These are phyloP conservation scores for Linnemannia schmuckeri DNA, from an alignment of 192 early-diverging fungal genomes.

Conservation along the genomic window DNA sequence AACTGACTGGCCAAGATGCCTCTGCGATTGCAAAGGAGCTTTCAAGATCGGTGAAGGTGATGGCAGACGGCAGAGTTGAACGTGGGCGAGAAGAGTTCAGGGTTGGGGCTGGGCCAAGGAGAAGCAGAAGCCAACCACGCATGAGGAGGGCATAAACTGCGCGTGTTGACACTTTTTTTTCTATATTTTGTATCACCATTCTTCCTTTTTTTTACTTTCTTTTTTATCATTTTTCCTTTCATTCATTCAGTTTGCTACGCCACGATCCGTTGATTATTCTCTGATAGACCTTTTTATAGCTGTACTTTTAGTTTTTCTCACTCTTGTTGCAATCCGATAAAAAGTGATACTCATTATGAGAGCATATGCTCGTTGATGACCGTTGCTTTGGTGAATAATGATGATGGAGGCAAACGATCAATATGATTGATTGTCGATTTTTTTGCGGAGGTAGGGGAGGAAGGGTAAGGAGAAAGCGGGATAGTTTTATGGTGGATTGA, in stretches of 20 bases:
- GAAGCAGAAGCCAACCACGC: neutral
- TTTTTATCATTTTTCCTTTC: neutral
- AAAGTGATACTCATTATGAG: neutral
- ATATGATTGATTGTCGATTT: neutral
- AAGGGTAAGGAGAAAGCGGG: neutral
- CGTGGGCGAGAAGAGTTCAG: neutral
- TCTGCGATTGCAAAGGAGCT: constrained; percentile 15
- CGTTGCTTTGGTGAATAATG: neutral
- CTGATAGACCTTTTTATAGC: neutral
- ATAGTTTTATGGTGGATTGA: neutral
- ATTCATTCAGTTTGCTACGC: too few species aligned
- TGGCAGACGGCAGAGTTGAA: neutral
- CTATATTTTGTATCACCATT: neutral
- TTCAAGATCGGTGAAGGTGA: neutral
- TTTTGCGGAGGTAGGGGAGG: neutral
- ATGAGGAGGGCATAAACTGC: neutral
- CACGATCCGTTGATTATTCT: neutral
- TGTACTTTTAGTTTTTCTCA: constrained; percentile 11
- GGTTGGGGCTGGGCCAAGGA: neutral
- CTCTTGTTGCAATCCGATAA: neutral
- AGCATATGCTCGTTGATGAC: neutral
- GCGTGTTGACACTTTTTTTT: neutral
- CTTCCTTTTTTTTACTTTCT: neutral
- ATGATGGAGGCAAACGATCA: neutral
- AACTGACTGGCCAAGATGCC: constrained; percentile 16